Conservation (phyloP, 176 grass and related monocot species). For the Ampelocalamus luodianensis region DNA sequence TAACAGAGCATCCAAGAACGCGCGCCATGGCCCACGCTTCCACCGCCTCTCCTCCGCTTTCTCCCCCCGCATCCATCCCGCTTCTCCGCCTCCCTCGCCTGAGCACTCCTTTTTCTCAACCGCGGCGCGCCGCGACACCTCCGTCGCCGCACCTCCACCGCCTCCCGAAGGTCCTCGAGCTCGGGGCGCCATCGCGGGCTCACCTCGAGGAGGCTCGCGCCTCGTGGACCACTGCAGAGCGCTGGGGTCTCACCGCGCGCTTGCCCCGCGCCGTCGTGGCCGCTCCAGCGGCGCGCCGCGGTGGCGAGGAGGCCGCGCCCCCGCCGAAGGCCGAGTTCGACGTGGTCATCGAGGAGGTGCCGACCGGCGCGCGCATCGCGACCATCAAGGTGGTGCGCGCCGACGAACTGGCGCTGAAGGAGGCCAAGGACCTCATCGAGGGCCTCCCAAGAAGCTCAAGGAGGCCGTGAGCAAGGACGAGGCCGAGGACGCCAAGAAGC, state of each 20-base stretch:
- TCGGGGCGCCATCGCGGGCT: conserved; percentile 53
- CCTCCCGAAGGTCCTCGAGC: conserved; percentile 58
- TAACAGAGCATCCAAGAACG: background rate
- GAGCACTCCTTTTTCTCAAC: background rate
- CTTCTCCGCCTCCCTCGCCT: background rate
- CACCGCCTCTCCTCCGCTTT: conserved; percentile 41
- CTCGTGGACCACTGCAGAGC: conserved; percentile 61
- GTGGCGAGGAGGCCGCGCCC: too few species aligned
- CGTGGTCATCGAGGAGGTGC: conserved; percentile 67
- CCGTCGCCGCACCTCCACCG: conserved; percentile 11
- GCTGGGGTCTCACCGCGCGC: conserved; percentile 56
- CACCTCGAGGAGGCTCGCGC: conserved; percentile 69
- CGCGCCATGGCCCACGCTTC: conserved; percentile 33
- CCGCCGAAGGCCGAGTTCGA: conserved; percentile 64
- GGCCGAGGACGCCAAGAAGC: conserved; percentile 61
- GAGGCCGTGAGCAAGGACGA: conserved; percentile 65
- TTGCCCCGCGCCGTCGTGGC: conserved; percentile 40
- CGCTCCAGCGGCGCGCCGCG: too few species aligned
- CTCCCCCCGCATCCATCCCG: background rate
- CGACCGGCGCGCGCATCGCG: conserved; percentile 57
- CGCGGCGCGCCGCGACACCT: background rate
- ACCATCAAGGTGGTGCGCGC: conserved; percentile 62
- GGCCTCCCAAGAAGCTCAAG: conserved; percentile 72
- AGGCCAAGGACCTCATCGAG: conserved; percentile 72
- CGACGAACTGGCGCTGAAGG: conserved; percentile 67